A percentile compares a stretch with the other conserved stretches of the same genome.
phyloP scores from a whole-genome alignment of 352 stramenopile species.

The Phytophthora hybrid region DNA sequence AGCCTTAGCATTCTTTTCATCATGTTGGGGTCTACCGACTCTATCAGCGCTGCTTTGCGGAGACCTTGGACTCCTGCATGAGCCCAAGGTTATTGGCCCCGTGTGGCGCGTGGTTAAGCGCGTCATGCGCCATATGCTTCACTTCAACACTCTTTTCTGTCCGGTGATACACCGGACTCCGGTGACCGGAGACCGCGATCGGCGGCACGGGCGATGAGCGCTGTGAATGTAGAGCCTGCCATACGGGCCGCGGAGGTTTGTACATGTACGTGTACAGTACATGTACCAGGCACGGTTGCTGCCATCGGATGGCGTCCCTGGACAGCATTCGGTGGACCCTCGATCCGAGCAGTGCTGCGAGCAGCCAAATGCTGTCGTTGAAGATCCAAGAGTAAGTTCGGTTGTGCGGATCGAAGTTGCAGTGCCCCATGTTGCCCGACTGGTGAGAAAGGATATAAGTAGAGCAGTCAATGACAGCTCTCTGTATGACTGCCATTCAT shows the following conservation, averaged over 20 bases:
- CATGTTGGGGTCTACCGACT: constrained; percentile 10
- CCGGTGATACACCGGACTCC: constrained; percentile 11
- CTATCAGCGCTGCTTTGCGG: background rate
- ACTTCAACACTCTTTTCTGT: constrained; percentile 31
- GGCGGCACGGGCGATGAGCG: constrained; percentile 13
- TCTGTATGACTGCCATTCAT: no score
- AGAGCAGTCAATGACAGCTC: no score
- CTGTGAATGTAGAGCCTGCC: no score
- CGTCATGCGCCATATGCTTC: constrained; percentile 29
- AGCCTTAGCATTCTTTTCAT: constrained; percentile 19
- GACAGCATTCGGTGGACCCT: no score
- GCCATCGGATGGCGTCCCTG: background rate
- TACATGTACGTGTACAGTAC: background rate
- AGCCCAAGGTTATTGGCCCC: background rate
- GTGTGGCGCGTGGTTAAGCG: constrained; percentile 15
- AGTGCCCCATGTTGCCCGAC: background rate
- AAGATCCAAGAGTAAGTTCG: background rate
- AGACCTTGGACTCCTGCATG: background rate
- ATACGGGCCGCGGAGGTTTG: background rate
- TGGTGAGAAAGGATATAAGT: no score
- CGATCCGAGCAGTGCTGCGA: no score
- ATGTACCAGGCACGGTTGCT: background rate
- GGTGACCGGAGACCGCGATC: no score
- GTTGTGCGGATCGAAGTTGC: background rate
- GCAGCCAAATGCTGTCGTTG: background rate